These are phyloP conservation scores for Schwanniomyces polymorphus DNA, from an alignment of 805 yeast genomes.

Conservation along the genomic window DNA sequence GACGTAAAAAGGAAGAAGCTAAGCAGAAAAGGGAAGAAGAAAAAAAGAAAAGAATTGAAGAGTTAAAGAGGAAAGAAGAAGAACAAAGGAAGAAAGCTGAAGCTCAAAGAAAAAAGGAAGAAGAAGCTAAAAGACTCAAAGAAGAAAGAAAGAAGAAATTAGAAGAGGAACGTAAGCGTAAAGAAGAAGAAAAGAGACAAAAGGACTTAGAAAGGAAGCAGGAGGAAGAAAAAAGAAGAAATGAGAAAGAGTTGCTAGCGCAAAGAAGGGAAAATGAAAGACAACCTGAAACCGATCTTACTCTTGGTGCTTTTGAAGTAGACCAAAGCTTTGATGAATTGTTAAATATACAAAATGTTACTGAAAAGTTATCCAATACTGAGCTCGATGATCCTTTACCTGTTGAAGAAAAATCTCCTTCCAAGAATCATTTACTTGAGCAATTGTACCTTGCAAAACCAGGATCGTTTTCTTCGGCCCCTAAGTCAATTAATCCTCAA, in stretches of 20 bases:
- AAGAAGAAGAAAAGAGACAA: constrained; percentile 23
- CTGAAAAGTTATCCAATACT: background rate
- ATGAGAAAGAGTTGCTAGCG: background rate
- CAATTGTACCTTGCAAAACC: constrained; percentile 37
- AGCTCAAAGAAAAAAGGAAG: constrained; percentile 28
- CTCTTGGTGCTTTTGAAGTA: background rate
- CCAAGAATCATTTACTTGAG: constrained; percentile 26
- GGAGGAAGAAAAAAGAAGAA: constrained; percentile 12
- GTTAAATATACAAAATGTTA: background rate
- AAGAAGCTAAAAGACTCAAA: constrained; percentile 22
- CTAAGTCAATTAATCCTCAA: constrained; percentile 4
- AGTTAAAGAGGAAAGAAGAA: constrained; percentile 30
- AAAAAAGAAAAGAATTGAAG: constrained; percentile 43
- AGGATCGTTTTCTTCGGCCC: constrained; percentile 7
- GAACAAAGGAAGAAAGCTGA: constrained; percentile 31
- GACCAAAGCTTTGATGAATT: background rate
- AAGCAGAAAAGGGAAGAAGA: constrained; percentile 47
- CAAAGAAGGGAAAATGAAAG: background rate
- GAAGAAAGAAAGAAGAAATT: constrained; percentile 23
- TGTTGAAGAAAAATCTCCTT: constrained; percentile 1
- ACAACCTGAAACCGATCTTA: background rate
- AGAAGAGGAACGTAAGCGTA: constrained; percentile 22
- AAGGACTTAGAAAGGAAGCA: constrained; percentile 14
- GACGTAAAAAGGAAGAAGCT: constrained; percentile 37
- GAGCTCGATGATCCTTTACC: background rate